Conservation (phyloP, 768 basidiomycete genomes). For the Trichaptum fuscoviolaceum region DNA sequence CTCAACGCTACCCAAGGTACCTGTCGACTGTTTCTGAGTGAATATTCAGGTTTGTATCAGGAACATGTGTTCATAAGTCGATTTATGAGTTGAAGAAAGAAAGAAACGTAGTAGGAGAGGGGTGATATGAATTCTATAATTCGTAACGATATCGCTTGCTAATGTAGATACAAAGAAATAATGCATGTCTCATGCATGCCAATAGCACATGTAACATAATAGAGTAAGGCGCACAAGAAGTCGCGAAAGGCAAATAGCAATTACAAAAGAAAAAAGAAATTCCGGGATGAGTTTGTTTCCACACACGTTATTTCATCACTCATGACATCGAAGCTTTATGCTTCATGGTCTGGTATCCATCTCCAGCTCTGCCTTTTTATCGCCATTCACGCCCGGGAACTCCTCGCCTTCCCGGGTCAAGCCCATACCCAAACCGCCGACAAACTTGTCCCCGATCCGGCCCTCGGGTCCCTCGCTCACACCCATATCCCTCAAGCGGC, state of each 20-base stretch:
- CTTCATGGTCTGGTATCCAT: neutral
- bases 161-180: neutral
- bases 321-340: neutral
- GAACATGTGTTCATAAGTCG: neutral
- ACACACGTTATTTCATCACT: neutral
- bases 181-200: neutral
- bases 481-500: constrained; percentile 51
- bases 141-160: neutral
- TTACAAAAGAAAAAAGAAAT: neutral
- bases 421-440: neutral
- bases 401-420: neutral
- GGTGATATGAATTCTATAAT: neutral
- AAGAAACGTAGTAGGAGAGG: neutral
- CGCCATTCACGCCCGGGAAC: neutral
- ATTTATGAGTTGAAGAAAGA: neutral
- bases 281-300: neutral
- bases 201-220: neutral
- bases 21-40: too few relatives aligned
- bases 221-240: neutral
- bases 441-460: neutral
- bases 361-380: neutral
- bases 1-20: too few relatives aligned
- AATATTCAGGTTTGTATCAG: too few relatives aligned
- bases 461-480: constrained; percentile 20
- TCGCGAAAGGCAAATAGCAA: neutral